Evolutionary conservation across 2,329 filamentous ascomycete genomes (phyloP).

Genomic region (Epichloe bromicola): DNA sequence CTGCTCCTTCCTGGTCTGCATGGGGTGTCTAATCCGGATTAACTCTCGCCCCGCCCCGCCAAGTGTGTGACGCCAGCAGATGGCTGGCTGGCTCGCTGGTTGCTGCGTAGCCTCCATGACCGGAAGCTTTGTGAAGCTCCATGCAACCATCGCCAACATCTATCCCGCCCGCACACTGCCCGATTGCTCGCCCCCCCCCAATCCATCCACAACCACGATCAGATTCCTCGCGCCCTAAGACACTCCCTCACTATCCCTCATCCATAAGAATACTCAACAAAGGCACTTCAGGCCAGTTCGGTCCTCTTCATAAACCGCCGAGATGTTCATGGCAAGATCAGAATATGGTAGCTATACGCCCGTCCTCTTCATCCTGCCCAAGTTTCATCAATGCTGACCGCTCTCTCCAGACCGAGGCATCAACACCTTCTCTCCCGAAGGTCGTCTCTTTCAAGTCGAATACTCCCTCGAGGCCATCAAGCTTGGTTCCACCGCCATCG

Average conservation of each 20-base stretch:
- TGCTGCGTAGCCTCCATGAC: not conserved
- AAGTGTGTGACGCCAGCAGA: not conserved
- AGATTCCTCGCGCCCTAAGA: not conserved
- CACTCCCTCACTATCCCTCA: not conserved
- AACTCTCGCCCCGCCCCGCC: not conserved
- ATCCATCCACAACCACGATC: not conserved
- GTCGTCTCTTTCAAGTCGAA: conserved; percentile 99
- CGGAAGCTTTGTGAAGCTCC: conserved; percentile 1
- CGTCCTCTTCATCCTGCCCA: not conserved
- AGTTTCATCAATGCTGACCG: conserved; percentile 9
- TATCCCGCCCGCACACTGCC: not conserved
- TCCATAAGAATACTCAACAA: not conserved
- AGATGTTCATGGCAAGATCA: conserved; percentile 99
- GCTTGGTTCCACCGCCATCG: conserved; percentile 95
- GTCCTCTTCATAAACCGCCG: conserved; percentile 33
- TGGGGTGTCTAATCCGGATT: conserved; percentile 1
- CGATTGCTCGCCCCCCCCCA: not conserved
- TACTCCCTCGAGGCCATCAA: conserved; percentile 99
- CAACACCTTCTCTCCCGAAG: conserved; percentile 99
- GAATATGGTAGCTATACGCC: conserved; percentile 69
- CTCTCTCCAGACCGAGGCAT: conserved; percentile 77
- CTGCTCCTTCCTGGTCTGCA: not conserved
- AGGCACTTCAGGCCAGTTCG: not conserved
- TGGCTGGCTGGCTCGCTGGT: not conserved
- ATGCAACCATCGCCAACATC: not conserved